phyloP scores from a whole-genome alignment of 306 rosid species.

The Prunus mongolica region DNA sequence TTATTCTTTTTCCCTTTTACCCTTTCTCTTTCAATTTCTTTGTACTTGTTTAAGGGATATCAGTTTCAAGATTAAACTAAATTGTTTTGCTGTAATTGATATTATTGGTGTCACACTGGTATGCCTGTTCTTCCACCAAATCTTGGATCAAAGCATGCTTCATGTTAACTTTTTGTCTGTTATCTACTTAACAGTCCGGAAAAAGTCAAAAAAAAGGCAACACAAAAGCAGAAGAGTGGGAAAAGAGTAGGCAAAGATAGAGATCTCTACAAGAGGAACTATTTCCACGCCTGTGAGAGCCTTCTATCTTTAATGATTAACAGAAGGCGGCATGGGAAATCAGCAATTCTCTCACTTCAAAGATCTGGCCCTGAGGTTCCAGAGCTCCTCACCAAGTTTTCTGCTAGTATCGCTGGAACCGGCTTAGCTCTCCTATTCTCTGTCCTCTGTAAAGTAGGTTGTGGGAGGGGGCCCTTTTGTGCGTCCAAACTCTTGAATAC shows the following conservation, averaged over 20 bases:
- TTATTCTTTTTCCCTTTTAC: not conserved
- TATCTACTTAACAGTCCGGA: conserved; percentile 56
- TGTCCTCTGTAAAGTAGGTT: conserved; percentile 47
- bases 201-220: conserved; percentile 56
- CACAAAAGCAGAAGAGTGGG: conserved; percentile 42
- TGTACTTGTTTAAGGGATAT: not conserved
- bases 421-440: conserved; percentile 75
- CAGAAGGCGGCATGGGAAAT: conserved; percentile 41
- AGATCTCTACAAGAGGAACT: conserved; percentile 66
- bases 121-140: not conserved
- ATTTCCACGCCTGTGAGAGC: conserved; percentile 74
- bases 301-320: conserved; percentile 62
- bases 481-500: conserved; percentile 50
- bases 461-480: conserved; percentile 54
- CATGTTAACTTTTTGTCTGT: conserved; percentile 9
- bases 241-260: conserved; percentile 55
- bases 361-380: conserved; percentile 77
- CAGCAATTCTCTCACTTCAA: conserved; percentile 50
- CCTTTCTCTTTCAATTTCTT: not conserved
- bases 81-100: not conserved
- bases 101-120: not conserved
- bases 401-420: conserved; percentile 81
- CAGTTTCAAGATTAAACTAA: not conserved
- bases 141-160: conserved; percentile 5
- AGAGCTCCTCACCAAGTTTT: conserved; percentile 64